These are phyloP conservation scores for Bisporella sp. DNA, from an alignment of 2,329 filamentous ascomycete species.

Conservation along the genomic window DNA sequence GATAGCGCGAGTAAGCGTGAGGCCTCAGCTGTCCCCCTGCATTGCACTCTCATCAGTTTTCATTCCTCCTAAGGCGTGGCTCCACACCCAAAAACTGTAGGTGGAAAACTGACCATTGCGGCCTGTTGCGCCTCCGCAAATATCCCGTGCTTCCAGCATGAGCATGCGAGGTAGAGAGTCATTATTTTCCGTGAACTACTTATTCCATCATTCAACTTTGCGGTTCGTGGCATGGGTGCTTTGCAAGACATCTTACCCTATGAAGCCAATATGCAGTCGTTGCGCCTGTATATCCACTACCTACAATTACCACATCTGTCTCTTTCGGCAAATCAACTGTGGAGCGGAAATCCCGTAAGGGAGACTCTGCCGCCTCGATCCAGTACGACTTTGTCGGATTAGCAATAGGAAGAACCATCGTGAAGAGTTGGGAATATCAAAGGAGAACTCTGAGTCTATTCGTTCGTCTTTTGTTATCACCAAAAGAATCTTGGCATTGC, in stretches of 20 bases:
- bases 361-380: constrained; percentile 7
- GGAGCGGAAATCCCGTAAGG: constrained; percentile 8
- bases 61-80: constrained; percentile 5
- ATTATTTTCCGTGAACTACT: constrained; percentile 17
- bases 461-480: not conserved
- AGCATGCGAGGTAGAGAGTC: constrained; percentile 21
- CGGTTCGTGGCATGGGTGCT: not conserved
- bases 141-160: constrained; percentile 33
- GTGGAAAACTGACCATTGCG: constrained; percentile 25
- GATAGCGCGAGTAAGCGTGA: constrained; percentile 26
- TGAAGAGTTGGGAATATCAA: not conserved
- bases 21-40: constrained; percentile 28
- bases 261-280: constrained; percentile 19
- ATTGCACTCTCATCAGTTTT: constrained; percentile 19
- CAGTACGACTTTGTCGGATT: constrained; percentile 12
- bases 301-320: constrained; percentile 18
- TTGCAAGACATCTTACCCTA: not conserved
- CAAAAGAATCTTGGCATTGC: not conserved
- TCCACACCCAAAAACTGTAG: not conserved
- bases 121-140: constrained; percentile 36
- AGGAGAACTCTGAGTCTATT: not conserved
- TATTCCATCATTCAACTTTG: not conserved
- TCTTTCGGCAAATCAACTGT: constrained; percentile 9
- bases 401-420: constrained; percentile 4
- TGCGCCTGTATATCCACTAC: constrained; percentile 15